phyloP scores from a whole-genome alignment of 306 rosid genomes.

The Acacia melanoxylon region DNA sequence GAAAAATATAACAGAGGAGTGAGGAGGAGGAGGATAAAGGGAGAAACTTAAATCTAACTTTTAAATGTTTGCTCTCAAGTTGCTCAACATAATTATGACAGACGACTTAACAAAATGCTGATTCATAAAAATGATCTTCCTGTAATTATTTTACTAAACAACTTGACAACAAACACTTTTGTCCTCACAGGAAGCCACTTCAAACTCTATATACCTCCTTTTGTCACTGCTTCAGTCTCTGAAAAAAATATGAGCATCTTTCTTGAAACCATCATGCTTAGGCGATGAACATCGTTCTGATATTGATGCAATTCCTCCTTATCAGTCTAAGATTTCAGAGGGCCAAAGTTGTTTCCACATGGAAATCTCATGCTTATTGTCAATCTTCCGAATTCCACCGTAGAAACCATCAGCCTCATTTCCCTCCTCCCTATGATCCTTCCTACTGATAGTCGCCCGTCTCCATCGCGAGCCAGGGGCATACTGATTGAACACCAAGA shows the following conservation, averaged over 20 bases:
- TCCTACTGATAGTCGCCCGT: neutral
- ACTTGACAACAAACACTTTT: neutral
- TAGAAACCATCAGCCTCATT: slow-evolving; percentile 10
- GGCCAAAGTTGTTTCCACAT: slow-evolving; percentile 17
- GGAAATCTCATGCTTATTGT: neutral
- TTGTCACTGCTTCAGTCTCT: neutral
- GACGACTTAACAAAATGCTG: neutral
- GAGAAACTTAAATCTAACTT: neutral
- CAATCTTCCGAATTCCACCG: neutral
- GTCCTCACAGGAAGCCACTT: slow-evolving; percentile 11
- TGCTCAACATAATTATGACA: neutral
- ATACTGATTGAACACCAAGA: slow-evolving; percentile 4
- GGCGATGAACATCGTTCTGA: neutral
- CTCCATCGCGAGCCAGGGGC: neutral
- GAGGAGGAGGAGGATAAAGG: neutral
- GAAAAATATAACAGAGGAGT: neutral
- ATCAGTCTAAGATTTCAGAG: neutral
- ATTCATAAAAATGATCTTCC: neutral
- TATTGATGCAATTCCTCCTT: neutral
- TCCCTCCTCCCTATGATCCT: slow-evolving; percentile 11
- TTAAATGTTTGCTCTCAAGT: neutral
- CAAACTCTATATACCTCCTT: neutral
- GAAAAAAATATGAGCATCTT: neutral
- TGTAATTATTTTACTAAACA: neutral
- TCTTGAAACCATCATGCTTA: neutral